Evolutionary conservation across 352 stramenopile species (phyloP).

Genomic region (Phytophthora sp.): DNA sequence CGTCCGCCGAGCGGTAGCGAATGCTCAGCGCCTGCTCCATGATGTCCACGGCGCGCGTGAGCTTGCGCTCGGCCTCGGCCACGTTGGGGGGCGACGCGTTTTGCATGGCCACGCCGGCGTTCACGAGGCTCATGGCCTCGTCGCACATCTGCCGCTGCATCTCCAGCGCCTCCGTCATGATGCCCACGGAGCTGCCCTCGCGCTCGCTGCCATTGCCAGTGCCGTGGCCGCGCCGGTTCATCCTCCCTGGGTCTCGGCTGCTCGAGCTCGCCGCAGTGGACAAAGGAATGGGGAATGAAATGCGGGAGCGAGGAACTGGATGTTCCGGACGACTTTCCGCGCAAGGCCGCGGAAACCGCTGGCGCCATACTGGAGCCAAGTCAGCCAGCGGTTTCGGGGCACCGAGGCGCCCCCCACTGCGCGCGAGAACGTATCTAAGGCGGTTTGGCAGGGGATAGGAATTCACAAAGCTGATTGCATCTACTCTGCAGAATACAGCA

Average conservation of each 20-base stretch:
- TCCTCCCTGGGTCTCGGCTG: no score
- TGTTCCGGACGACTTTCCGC: conserved; percentile 22
- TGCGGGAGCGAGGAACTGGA: conserved; percentile 20
- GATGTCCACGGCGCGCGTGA: conserved; percentile 68
- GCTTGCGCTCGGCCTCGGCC: conserved; percentile 60
- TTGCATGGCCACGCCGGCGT: conserved; percentile 75
- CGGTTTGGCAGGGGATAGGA: no score
- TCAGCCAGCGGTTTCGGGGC: conserved; percentile 14
- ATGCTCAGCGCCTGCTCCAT: conserved; percentile 81
- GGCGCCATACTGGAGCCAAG: conserved; percentile 21
- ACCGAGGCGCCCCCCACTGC: no score
- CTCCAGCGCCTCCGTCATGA: conserved; percentile 46
- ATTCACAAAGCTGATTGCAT: no score
- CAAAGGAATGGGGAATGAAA: conserved; percentile 17
- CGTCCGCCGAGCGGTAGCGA: conserved; percentile 67
- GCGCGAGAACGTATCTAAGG: neutral
- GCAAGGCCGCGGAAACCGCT: neutral
- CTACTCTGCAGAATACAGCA: no score
- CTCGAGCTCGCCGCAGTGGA: neutral
- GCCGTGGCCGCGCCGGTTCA: conserved; percentile 33
- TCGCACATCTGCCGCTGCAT: conserved; percentile 69
- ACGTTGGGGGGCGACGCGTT: conserved; percentile 63
- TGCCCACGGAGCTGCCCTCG: conserved; percentile 34
- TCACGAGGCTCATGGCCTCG: conserved; percentile 78
- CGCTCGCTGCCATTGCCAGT: conserved; percentile 30